phyloP scores from a whole-genome alignment of 2,329 filamentous ascomycete species.

The Aspergillus hortae region DNA sequence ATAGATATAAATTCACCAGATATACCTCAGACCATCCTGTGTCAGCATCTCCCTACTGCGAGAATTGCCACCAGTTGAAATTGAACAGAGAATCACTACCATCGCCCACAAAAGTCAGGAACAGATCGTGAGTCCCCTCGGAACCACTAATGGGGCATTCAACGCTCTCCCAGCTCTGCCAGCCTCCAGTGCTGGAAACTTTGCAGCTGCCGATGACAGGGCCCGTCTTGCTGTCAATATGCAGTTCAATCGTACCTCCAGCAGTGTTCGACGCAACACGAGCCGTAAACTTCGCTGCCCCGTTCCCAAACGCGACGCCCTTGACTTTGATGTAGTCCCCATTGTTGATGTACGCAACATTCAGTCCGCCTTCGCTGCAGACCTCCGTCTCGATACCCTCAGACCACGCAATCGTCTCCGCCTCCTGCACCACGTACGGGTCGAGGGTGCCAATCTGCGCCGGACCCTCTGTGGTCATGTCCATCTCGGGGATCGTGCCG shows the following conservation, averaged over 20 bases:
- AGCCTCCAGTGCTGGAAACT: background rate
- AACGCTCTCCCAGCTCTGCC: background rate
- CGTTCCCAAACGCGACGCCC: background rate
- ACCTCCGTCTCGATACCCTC: background rate
- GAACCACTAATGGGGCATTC: background rate
- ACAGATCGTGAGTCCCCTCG: background rate
- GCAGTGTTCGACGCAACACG: background rate
- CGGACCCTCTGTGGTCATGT: slow-evolving; percentile 2
- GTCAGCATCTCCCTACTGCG: background rate
- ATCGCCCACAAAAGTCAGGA: background rate
- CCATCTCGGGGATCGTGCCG: background rate
- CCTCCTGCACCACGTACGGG: slow-evolving; percentile 1
- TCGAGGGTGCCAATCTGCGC: background rate
- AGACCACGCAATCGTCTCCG: slow-evolving; percentile 1
- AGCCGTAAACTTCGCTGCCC: background rate
- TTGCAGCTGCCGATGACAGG: background rate
- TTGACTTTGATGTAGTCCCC: slow-evolving; percentile 4
- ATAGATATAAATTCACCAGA: too few relatives aligned
- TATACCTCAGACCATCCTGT: too few relatives aligned
- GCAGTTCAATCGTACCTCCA: background rate
- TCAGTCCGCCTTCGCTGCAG: background rate
- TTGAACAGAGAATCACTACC: background rate
- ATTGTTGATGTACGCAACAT: background rate
- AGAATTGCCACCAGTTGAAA: background rate
- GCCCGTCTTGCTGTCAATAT: background rate